phyloP scores from a whole-genome alignment of 2,329 filamentous ascomycete genomes.

The Diaporthe sp. region DNA sequence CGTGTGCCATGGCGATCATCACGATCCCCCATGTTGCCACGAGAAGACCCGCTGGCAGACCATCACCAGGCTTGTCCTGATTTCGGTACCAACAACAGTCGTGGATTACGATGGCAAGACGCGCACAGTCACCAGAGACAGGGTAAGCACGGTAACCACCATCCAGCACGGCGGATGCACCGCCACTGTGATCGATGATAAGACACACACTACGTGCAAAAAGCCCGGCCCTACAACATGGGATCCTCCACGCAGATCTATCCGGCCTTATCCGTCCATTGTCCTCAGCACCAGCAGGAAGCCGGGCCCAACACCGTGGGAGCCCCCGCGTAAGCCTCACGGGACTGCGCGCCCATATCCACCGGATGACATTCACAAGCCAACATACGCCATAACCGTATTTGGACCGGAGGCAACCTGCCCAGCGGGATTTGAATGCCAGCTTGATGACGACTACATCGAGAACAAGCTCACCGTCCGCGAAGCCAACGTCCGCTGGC shows the following conservation, averaged over 20 bases:
- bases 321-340: neutral
- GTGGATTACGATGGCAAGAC: constrained; percentile 1
- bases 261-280: neutral
- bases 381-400: neutral
- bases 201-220: constrained; percentile 17
- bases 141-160: neutral
- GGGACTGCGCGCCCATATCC: neutral
- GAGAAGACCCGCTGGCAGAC: neutral
- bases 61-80: constrained; percentile 19
- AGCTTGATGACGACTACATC: neutral
- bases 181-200: neutral
- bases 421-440: neutral
- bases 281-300: neutral
- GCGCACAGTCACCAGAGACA: neutral
- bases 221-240: neutral
- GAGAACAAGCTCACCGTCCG: neutral
- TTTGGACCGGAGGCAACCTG: constrained; percentile 6
- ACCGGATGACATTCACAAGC: neutral
- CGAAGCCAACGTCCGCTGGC: neutral
- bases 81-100: constrained; percentile 17
- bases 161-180: neutral
- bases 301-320: neutral
- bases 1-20: neutral
- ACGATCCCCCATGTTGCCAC: constrained; percentile 13
- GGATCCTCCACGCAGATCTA: neutral